phyloP scores from a whole-genome alignment of 2,329 filamentous ascomycete genomes.

The Harringtonia lauricola region DNA sequence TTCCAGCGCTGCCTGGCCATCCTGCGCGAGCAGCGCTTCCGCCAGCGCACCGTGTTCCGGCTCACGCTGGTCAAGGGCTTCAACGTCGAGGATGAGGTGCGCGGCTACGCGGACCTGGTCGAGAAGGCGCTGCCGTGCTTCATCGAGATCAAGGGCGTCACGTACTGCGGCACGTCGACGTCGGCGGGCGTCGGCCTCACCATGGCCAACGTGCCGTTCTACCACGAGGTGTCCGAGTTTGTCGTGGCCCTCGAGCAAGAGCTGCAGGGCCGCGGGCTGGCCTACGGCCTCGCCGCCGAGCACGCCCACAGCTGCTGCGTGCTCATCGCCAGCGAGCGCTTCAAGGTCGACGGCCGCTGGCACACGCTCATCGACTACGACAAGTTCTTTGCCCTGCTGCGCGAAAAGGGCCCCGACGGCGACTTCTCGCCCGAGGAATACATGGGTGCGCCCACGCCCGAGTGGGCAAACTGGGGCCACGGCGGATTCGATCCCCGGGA shows the following conservation, averaged over 20 bases:
- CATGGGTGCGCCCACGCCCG: constrained; percentile 70
- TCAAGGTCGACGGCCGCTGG: constrained; percentile 69
- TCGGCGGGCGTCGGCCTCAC: constrained; percentile 75
- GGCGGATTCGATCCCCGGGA: constrained; percentile 91
- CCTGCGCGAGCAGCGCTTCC: constrained; percentile 67
- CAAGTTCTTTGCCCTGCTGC: constrained; percentile 74
- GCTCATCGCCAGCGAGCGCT: constrained; percentile 71
- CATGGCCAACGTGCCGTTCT: constrained; percentile 98
- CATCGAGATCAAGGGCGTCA: constrained; percentile 92
- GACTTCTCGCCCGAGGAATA: constrained; percentile 86
- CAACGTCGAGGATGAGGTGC: constrained; percentile 88
- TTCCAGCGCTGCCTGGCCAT: constrained; percentile 89
- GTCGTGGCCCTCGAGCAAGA: constrained; percentile 63
- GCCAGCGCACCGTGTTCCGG: constrained; percentile 87
- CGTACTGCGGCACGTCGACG: constrained; percentile 86
- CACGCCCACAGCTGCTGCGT: constrained; percentile 93
- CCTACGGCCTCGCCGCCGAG: constrained; percentile 87
- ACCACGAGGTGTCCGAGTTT: constrained; percentile 79
- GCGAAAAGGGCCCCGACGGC: constrained; percentile 51
- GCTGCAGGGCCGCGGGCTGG: constrained; percentile 57
- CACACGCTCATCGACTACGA: constrained; percentile 87
- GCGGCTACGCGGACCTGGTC: constrained; percentile 82
- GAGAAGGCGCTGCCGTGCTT: constrained; percentile 82
- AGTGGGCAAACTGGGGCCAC: constrained; percentile 92
- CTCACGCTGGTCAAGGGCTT: constrained; percentile 95